Conservation (phyloP, 805 yeast genomes). For the Millerozyma miso region DNA sequence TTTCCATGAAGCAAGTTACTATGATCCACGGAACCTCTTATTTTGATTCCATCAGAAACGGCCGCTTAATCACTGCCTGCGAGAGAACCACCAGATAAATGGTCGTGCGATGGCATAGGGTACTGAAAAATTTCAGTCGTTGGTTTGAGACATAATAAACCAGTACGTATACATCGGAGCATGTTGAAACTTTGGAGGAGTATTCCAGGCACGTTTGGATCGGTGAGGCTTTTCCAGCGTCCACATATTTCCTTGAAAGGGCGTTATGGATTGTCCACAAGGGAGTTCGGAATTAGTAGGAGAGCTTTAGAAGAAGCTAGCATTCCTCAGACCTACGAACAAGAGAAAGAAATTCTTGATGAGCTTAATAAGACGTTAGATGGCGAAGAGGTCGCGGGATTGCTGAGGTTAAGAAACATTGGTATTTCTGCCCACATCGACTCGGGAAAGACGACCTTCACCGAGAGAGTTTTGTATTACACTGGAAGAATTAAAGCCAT, state of each 20-base stretch:
- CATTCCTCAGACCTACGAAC: constrained; percentile 53
- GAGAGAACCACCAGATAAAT: too few species aligned
- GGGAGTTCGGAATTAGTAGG: constrained; percentile 5
- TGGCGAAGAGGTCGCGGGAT: constrained; percentile 47
- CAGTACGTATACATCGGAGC: not conserved
- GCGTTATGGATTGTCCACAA: not conserved
- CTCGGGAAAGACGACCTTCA: constrained; percentile 96
- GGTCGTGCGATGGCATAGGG: too few species aligned
- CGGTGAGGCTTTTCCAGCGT: not conserved
- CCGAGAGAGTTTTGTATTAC: constrained; percentile 92
- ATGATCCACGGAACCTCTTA: too few species aligned
- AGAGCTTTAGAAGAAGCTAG: constrained; percentile 7
- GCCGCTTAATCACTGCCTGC: too few species aligned
- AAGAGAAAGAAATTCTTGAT: constrained; percentile 67
- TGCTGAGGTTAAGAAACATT: constrained; percentile 75
- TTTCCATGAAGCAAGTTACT: too few species aligned
- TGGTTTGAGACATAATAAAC: too few species aligned
- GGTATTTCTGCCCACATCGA: constrained; percentile 98
- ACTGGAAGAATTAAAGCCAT: constrained; percentile 97
- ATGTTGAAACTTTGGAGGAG: constrained; percentile 9
- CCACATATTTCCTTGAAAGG: not conserved
- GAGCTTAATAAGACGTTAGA: constrained; percentile 46
- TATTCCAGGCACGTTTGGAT: not conserved
- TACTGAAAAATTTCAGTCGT: not conserved
- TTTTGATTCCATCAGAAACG: too few species aligned